These are phyloP conservation scores for Selenicereus undatus DNA, from an alignment of 148 eudicot species.

Conservation along the genomic window DNA sequence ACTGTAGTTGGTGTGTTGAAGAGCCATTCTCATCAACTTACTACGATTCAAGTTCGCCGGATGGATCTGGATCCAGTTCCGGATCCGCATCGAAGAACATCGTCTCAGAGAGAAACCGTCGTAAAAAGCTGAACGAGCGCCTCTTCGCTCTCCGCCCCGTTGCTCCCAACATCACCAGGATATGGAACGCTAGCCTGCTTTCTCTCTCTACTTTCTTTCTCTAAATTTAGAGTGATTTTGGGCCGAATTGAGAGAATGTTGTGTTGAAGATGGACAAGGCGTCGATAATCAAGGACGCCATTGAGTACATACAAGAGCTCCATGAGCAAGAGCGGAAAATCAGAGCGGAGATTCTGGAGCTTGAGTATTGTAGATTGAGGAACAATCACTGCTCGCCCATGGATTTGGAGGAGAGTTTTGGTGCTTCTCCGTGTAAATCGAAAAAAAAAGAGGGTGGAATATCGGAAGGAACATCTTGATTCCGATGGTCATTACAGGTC, in stretches of 20 bases:
- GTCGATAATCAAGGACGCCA: slow-evolving; percentile 74
- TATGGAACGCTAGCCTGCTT: neutral
- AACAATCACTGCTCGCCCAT: slow-evolving; percentile 16
- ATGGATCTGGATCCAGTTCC: neutral
- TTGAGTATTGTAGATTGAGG: slow-evolving; percentile 35
- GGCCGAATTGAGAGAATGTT: neutral
- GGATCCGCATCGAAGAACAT: slow-evolving; percentile 23
- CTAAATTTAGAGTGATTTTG: slow-evolving; percentile 1
- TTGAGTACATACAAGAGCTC: slow-evolving; percentile 57
- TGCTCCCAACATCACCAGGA: slow-evolving; percentile 86
- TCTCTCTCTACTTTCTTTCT: neutral
- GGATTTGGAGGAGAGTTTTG: slow-evolving; percentile 29
- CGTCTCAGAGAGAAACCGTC: slow-evolving; percentile 68
- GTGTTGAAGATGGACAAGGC: slow-evolving; percentile 78
- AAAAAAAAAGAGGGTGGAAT: slow-evolving; percentile 45
- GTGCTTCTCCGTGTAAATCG: slow-evolving; percentile 8
- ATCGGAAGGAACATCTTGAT: slow-evolving; percentile 24
- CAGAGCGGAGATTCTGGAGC: slow-evolving; percentile 43
- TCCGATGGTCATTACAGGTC: slow-evolving; percentile 23
- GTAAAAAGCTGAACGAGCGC: slow-evolving; percentile 74
- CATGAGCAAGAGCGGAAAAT: slow-evolving; percentile 58
- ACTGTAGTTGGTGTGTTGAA: neutral
- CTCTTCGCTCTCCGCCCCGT: slow-evolving; percentile 74
- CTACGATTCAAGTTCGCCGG: neutral
- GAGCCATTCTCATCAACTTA: neutral